Evolutionary conservation across 345 rosid species (phyloP).

Genomic region (Eucalyptus sp.): DNA sequence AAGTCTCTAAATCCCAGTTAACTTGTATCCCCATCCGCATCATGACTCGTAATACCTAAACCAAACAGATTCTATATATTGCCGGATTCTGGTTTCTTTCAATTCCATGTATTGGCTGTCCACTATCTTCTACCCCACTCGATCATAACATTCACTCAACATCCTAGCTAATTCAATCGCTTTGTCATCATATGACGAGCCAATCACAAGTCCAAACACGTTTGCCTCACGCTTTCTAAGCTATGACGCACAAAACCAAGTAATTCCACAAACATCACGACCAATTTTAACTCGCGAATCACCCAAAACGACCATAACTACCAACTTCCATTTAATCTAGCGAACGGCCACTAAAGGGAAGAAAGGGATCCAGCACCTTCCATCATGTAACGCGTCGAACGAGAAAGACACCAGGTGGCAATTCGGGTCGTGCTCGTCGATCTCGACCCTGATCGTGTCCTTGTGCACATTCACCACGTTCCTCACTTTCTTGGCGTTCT

Average conservation of each 20-base stretch:
- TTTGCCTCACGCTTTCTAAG: background rate
- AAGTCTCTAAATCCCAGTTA: background rate
- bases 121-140: background rate
- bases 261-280: background rate
- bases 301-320: background rate
- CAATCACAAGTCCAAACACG: background rate
- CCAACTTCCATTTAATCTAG: background rate
- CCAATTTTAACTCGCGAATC: background rate
- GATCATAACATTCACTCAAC: background rate
- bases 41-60: background rate
- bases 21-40: background rate
- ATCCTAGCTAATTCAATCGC: background rate
- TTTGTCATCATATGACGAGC: background rate
- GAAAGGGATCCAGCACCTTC: constrained; percentile 36
- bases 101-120: background rate
- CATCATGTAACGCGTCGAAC: constrained; percentile 80
- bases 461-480: constrained; percentile 88
- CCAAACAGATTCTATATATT: background rate
- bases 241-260: background rate
- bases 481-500: constrained; percentile 79
- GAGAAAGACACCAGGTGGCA: constrained; percentile 70
- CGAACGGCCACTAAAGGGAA: background rate
- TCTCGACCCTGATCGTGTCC: constrained; percentile 53
- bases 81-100: background rate
- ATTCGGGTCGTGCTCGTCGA: constrained; percentile 63